Base-by-base conservation (phyloP, 129 eudicot species). In the Flaveria trinervia region DNA sequence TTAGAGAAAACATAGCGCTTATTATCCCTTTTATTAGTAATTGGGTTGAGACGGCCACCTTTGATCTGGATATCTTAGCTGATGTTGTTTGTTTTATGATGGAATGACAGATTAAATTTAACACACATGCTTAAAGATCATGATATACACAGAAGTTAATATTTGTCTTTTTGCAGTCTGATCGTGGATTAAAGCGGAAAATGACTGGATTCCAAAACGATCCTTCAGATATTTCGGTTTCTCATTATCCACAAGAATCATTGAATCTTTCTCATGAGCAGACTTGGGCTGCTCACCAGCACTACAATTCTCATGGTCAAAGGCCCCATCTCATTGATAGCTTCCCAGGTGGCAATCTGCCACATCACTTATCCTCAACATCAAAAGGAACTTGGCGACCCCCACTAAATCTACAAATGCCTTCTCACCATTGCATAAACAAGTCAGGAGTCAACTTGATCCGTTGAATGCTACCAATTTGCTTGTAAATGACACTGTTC, bases 351-450 rank as follows among this genome's bases (percentile, higher is more conserved):
- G 56, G 57, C 43, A 85, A 82, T 72, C 59, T 59, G 73, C 84
- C 71, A 3, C 74, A 68, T 73, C 85, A 65, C 62, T 81, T 84
- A 56, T 78, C 86, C n/a, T 45, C 88, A 20, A 52, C 82, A 64
- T 70, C 93, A 64, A 30, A 61, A 43, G 92, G 83, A 73, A 54
- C 74, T 64, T 81, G 93, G 96, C 84, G 91, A 79, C 84, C 86
- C 76, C 85, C 86, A 22, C 10, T 69, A 62, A 84, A 67, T 70
- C 16, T 73, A 17, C 93, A 81, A 26, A 80, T 81, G 56, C 64
- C 86, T 25, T n/a, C 86, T 61, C 62, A 75, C 65, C 89, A 1
- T 77, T 69, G 44, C 88, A 84, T 61, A 83, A 85, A 49, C 88
- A 69, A 7, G 65, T 70, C 9, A 70, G 84, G 52, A 75, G 84